Conservation (phyloP, 1,284 basidiomycete species). For the Moniliophthora roreri region DNA sequence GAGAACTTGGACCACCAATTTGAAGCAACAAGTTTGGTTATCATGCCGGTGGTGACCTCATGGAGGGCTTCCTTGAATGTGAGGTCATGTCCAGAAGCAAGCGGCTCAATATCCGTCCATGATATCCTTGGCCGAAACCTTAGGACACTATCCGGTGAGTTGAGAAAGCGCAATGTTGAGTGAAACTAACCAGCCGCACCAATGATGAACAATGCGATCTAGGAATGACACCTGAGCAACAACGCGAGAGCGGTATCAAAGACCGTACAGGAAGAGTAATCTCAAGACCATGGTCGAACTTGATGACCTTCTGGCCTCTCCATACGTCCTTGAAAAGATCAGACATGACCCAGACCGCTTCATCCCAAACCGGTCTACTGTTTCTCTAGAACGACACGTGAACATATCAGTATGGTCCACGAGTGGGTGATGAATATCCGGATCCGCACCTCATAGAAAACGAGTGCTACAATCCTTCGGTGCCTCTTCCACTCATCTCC, state of each 20-base stretch:
- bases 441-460: conserved; percentile 37
- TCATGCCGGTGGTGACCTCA: not conserved
- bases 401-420: not conserved
- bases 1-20: not conserved
- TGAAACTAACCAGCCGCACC: not conserved
- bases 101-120: not conserved
- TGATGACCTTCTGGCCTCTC: not conserved
- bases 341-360: not conserved
- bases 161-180: not conserved
- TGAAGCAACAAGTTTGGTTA: not conserved
- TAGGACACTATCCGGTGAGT: not conserved
- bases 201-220: not conserved
- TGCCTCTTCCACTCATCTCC: conserved; percentile 48
- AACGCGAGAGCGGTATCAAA: not conserved
- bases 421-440: not conserved
- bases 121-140: not conserved
- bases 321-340: not conserved
- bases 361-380: not conserved
- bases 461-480: conserved; percentile 38
- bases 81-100: not conserved
- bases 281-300: not conserved
- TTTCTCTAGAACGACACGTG: not conserved
- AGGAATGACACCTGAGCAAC: no score
- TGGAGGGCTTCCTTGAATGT: not conserved
- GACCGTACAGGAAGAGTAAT: not conserved